phyloP scores from a whole-genome alignment of 768 basidiomycete genomes.

The Mycena polygramma region DNA sequence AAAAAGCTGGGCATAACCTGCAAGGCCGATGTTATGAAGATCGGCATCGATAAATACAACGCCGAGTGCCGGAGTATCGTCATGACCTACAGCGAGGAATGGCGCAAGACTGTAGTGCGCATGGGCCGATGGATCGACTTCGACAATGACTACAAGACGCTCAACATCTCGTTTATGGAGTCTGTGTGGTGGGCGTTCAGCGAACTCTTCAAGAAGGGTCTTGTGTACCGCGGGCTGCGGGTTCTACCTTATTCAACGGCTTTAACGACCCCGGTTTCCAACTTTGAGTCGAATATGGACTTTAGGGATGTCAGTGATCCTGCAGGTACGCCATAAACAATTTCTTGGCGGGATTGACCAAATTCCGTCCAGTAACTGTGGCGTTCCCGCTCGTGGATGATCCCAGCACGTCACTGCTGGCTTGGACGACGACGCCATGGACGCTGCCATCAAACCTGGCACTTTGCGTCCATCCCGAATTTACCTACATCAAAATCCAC shows the following conservation, averaged over 20 bases:
- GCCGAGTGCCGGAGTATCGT: constrained; percentile 96
- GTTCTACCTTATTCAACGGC: constrained; percentile 99
- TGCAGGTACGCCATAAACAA: constrained; percentile 66
- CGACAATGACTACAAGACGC: constrained; percentile 99
- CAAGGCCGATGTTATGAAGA: constrained; percentile 91
- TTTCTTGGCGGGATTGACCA: constrained; percentile 6
- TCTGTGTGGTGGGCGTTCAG: constrained; percentile 99
- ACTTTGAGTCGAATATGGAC: constrained; percentile 95
- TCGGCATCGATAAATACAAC: constrained; percentile 99
- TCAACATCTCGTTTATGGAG: constrained; percentile 96
- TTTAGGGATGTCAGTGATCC: constrained; percentile 97
- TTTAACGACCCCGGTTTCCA: constrained; percentile 94
- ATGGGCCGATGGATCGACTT: constrained; percentile 99
- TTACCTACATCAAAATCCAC: constrained; percentile 96
- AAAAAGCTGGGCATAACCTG: constrained; percentile 94
- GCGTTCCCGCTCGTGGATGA: constrained; percentile 95
- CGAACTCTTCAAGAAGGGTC: constrained; percentile 90
- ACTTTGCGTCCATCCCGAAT: constrained; percentile 96
- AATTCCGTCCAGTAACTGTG: constrained; percentile 76
- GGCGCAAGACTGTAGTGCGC: constrained; percentile 94
- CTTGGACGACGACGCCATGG: constrained; percentile 99
- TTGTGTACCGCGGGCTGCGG: constrained; percentile 93
- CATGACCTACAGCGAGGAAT: constrained; percentile 96
- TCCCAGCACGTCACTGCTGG: constrained; percentile 88
- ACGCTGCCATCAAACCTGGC: constrained; percentile 96